Evolutionary conservation across 164 flowering plant species (phyloP).

Genomic region (Kingdonia uniflora): DNA sequence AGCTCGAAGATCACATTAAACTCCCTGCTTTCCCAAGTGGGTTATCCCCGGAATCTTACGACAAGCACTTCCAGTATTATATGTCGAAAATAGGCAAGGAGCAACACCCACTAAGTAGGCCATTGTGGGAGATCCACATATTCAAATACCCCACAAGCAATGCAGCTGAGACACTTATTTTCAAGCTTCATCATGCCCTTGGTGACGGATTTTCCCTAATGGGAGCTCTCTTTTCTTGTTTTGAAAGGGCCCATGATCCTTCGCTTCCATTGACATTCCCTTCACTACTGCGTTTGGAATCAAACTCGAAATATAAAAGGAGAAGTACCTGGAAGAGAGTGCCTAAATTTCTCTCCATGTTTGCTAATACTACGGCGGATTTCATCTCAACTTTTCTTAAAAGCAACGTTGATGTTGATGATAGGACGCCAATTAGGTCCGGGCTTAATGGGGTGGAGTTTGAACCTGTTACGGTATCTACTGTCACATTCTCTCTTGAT

Average conservation of each 20-base stretch:
- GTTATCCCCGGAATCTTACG: slow-evolving; percentile 29
- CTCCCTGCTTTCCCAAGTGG: slow-evolving; percentile 31
- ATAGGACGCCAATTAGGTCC: slow-evolving; percentile 32
- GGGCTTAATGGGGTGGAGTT: slow-evolving; percentile 27
- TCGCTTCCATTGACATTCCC: slow-evolving; percentile 49
- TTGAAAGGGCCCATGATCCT: slow-evolving; percentile 44
- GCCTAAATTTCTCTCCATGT: slow-evolving; percentile 8
- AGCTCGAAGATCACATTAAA: slow-evolving; percentile 37
- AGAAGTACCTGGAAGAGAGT: slow-evolving; percentile 4
- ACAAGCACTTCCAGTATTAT: slow-evolving; percentile 24
- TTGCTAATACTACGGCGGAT: slow-evolving; percentile 20
- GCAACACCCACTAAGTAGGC: slow-evolving; percentile 26
- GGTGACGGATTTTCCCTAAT: slow-evolving; percentile 69
- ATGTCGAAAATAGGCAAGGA: slow-evolving; percentile 32
- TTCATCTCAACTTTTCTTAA: slow-evolving; percentile 35
- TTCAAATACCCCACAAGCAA: slow-evolving; percentile 44
- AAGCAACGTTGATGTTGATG: slow-evolving; percentile 34
- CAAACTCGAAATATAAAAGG: background rate
- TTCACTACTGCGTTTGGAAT: slow-evolving; percentile 7
- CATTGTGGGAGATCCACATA: slow-evolving; percentile 59
- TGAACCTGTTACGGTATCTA: slow-evolving; percentile 22
- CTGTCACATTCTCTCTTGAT: slow-evolving; percentile 33
- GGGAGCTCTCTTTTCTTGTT: slow-evolving; percentile 47
- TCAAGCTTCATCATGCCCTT: slow-evolving; percentile 63
- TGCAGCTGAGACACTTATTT: slow-evolving; percentile 35